Percentiles rank a stretch among this genome's conserved stretches.
These are phyloP conservation scores for Kondoa subrosea DNA, from an alignment of 768 basidiomycete genomes.

Conservation along the genomic window DNA sequence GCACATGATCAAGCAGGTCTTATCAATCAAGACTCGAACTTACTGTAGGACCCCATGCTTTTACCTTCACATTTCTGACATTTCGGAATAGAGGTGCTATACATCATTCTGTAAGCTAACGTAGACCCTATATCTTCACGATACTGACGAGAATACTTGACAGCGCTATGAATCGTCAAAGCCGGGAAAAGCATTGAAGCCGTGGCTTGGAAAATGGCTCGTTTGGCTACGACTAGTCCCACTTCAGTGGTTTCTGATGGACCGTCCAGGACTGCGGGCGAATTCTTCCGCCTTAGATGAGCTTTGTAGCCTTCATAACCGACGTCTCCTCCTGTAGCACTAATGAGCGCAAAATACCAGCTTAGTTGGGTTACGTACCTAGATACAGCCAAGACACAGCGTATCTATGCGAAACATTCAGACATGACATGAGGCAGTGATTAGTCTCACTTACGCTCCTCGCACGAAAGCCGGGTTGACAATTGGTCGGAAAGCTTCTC, in stretches of 20 bases:
- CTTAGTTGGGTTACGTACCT: too few relatives aligned
- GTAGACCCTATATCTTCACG: background rate
- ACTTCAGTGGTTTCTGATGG: constrained; percentile 3
- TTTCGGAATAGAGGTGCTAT: background rate
- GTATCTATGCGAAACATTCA: background rate
- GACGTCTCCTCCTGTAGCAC: background rate
- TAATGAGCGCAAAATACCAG: too few relatives aligned
- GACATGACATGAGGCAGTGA: background rate
- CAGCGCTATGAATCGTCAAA: constrained; percentile 5
- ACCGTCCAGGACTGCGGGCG: background rate
- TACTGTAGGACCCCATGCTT: background rate
- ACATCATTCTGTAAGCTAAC: too few relatives aligned
- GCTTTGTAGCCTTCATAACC: constrained; percentile 4
- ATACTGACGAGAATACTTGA: constrained; percentile 1
- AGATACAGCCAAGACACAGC: background rate
- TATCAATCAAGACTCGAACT: too few relatives aligned
- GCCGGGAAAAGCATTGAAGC: constrained; percentile 9
- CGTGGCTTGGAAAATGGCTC: constrained; percentile 5
- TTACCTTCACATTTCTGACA: background rate
- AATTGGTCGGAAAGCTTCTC: background rate
- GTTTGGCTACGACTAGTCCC: background rate
- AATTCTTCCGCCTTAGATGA: background rate
- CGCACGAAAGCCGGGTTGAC: background rate
- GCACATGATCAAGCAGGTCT: too few relatives aligned
- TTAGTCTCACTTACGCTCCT: background rate